Percentiles rank a stretch among this genome's conserved stretches.
These are phyloP conservation scores for Paecilomyces niveus DNA, from an alignment of 2,329 filamentous ascomycete genomes.

Conservation along the genomic window DNA sequence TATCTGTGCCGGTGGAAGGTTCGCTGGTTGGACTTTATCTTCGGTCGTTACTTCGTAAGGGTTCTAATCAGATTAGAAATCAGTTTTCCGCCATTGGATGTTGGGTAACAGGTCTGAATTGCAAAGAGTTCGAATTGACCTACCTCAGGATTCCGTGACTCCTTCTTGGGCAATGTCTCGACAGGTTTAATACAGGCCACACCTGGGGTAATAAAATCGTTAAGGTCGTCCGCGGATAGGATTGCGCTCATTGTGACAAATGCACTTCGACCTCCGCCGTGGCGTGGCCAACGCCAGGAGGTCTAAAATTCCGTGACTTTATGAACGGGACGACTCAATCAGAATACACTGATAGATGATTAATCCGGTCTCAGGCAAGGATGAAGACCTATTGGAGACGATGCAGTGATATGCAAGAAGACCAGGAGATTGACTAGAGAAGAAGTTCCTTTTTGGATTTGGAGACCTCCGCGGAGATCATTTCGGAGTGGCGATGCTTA, in stretches of 20 bases:
- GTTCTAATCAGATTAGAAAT: slow-evolving; percentile 35
- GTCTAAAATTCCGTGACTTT: not conserved
- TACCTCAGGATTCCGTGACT: slow-evolving; percentile 43
- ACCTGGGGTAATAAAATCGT: slow-evolving; percentile 97
- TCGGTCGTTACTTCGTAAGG: slow-evolving; percentile 87
- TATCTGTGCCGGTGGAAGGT: slow-evolving; percentile 73
- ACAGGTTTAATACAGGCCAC: slow-evolving; percentile 98
- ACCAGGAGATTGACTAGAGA: not conserved
- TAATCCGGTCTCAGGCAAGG: no score
- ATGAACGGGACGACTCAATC: not conserved
- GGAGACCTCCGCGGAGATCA: not conserved
- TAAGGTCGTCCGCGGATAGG: slow-evolving; percentile 90
- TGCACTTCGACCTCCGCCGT: not conserved
- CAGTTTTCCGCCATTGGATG: slow-evolving; percentile 8
- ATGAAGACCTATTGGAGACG: not conserved
- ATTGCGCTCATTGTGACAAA: slow-evolving; percentile 78
- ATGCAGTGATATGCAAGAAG: not conserved
- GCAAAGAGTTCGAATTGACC: slow-evolving; percentile 7
- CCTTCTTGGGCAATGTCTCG: slow-evolving; percentile 71
- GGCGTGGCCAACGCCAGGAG: not conserved
- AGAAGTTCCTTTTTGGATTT: no score
- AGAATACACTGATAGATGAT: not conserved
- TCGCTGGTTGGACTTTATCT: slow-evolving; percentile 57
- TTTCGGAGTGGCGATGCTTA: not conserved
- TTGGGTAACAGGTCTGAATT: not conserved